These are phyloP conservation scores for Reticulascus tulasneorum DNA, from an alignment of 2,329 filamentous ascomycete species.

Conservation along the genomic window DNA sequence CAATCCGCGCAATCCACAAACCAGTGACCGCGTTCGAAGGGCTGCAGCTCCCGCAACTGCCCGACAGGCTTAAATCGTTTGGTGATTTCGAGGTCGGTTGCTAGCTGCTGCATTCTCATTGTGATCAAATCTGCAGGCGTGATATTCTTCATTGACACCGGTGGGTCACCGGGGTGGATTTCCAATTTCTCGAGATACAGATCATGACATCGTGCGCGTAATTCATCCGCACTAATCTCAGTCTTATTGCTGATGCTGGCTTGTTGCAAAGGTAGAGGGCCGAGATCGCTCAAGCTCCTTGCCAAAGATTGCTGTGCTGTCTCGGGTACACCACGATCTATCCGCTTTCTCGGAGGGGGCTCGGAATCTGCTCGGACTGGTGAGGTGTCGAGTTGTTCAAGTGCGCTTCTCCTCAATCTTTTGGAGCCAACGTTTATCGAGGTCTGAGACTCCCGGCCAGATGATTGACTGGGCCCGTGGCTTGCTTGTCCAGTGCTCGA, in stretches of 20 bases:
- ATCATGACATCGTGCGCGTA: no score
- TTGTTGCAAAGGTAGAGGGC: no score
- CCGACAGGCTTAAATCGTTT: conserved; percentile 48
- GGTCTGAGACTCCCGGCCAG: no score
- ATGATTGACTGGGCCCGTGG: no score
- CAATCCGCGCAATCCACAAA: conserved; percentile 55
- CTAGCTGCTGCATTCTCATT: conserved; percentile 47
- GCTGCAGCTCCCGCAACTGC: conserved; percentile 38
- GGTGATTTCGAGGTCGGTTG: conserved; percentile 44
- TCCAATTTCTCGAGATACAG: conserved; percentile 30
- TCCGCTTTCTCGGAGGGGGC: conserved; percentile 24
- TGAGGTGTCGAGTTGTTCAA: conserved; percentile 9
- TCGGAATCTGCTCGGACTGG: conserved; percentile 25
- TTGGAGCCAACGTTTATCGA: no score
- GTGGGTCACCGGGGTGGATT: conserved; percentile 52
- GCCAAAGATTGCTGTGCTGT: no score
- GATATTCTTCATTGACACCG: conserved; percentile 40
- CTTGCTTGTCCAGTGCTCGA: no score
- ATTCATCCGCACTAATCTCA: no score
- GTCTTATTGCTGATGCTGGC: no score
- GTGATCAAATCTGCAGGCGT: conserved; percentile 51
- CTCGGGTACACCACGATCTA: no score
- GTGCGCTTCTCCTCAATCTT: no score
- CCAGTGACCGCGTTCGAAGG: conserved; percentile 78
- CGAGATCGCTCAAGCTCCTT: no score